Evolutionary conservation across 139 green algal species (phyloP).

Genomic region (Choricystis sp.): DNA sequence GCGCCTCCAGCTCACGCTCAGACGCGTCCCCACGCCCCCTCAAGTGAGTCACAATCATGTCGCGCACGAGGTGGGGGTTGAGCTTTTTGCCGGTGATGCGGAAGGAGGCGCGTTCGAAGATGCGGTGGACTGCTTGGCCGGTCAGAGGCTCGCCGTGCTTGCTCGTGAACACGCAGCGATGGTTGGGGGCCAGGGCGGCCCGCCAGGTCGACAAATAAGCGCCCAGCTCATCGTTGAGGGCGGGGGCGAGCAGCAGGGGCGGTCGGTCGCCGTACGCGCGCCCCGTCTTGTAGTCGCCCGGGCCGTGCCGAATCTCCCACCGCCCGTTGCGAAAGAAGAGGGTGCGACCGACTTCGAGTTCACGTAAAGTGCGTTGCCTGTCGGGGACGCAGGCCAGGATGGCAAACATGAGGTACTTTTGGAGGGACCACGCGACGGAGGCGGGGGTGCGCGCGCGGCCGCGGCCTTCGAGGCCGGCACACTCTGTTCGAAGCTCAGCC

Average conservation of each 20-base stretch:
- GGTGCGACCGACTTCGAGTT: slow-evolving; percentile 48
- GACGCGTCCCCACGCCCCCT: slow-evolving; percentile 14
- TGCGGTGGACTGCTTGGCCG: slow-evolving; percentile 20
- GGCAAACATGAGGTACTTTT: slow-evolving; percentile 52
- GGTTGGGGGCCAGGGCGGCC: slow-evolving; percentile 15
- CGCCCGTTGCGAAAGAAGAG: slow-evolving; percentile 15
- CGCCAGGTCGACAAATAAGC: slow-evolving; percentile 35
- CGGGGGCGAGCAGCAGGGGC: slow-evolving; percentile 26
- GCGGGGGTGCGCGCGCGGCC: background rate
- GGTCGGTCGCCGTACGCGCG: slow-evolving; percentile 40
- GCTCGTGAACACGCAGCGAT: slow-evolving; percentile 27
- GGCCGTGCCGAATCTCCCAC: slow-evolving; percentile 37
- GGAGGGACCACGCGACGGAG: slow-evolving; percentile 16
- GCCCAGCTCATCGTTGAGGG: slow-evolving; percentile 44
- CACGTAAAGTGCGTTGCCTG: slow-evolving; percentile 48
- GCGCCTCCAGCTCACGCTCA: slow-evolving; percentile 46
- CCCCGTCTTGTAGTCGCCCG: slow-evolving; percentile 56
- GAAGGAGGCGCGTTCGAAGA: slow-evolving; percentile 19
- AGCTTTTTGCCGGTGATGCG: slow-evolving; percentile 28
- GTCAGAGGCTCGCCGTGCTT: slow-evolving; percentile 23
- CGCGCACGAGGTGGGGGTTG: slow-evolving; percentile 48
- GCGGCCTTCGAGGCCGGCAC: background rate
- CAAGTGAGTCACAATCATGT: slow-evolving; percentile 40
- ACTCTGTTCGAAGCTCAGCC: slow-evolving; percentile 3
- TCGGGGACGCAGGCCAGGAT: slow-evolving; percentile 55